These are phyloP conservation scores for Phalaenopsis equestris DNA, from an alignment of 106 monocot genomes.

Conservation along the genomic window DNA sequence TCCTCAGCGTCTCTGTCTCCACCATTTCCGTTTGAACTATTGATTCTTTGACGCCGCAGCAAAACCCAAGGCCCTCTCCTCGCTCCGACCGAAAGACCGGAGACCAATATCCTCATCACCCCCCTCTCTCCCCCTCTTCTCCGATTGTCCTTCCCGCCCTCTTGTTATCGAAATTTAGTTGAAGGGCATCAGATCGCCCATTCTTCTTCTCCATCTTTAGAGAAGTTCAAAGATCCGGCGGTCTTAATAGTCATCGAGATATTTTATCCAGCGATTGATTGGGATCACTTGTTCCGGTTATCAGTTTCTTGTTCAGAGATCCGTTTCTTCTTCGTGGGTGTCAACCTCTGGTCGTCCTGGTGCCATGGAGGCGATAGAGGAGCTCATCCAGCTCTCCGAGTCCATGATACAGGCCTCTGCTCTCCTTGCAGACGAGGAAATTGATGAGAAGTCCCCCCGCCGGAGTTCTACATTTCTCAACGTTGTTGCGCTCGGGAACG, in stretches of 20 bases:
- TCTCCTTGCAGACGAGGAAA: conserved; percentile 63
- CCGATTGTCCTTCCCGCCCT: not conserved
- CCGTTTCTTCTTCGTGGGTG: not conserved
- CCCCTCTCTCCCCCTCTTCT: not conserved
- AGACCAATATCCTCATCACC: not conserved
- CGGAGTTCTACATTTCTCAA: conserved; percentile 54
- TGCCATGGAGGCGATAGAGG: conserved; percentile 61
- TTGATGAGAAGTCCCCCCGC: conserved; percentile 22
- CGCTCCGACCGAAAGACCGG: not conserved
- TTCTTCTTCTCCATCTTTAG: not conserved
- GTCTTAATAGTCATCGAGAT: not conserved
- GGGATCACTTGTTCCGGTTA: not conserved
- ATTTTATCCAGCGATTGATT: not conserved
- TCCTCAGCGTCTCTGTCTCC: not conserved
- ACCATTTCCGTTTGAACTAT: not conserved
- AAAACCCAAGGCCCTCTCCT: not conserved
- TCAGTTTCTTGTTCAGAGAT: conserved; percentile 4
- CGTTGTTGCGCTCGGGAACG: conserved; percentile 61
- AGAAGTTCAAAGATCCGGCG: not conserved
- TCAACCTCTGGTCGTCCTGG: not conserved
- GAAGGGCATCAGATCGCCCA: not conserved
- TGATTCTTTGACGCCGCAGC: not conserved
- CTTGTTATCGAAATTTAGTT: not conserved
- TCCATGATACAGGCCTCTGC: conserved; percentile 62
- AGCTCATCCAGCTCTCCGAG: conserved; percentile 47